These are phyloP conservation scores for Edaphochlamys debaryana DNA, from an alignment of 139 green algal genomes.

Conservation along the genomic window DNA sequence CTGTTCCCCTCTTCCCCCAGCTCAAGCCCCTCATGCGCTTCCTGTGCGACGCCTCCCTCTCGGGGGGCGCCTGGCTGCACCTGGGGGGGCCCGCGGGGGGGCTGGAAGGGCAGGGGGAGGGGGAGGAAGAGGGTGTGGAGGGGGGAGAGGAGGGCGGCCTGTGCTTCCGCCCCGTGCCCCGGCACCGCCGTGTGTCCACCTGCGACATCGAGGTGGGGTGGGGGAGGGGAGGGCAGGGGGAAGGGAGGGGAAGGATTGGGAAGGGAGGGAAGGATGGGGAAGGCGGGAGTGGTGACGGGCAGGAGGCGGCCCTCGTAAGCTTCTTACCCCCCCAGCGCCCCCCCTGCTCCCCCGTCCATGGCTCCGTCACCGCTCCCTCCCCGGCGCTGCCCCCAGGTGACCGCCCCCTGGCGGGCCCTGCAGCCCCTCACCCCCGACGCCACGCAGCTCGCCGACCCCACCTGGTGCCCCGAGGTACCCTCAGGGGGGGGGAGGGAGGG, in stretches of 20 bases:
- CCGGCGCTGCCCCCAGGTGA: no score
- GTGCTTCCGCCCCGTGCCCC: constrained; percentile 2
- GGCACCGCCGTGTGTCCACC: constrained; percentile 1
- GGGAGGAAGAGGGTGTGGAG: neutral
- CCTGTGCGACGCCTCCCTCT: constrained; percentile 70
- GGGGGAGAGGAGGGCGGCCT: neutral
- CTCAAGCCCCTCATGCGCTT: constrained; percentile 76
- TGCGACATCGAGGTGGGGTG: constrained; percentile 56
- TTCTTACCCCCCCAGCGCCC: no score
- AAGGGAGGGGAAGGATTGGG: no score
- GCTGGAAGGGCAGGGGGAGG: neutral
- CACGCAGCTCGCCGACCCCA: constrained; percentile 73
- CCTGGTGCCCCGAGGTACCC: constrained; percentile 56
- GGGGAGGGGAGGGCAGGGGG: neutral
- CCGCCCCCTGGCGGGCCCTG: constrained; percentile 59
- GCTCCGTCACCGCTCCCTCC: no score
- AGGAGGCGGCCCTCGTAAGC: no score
- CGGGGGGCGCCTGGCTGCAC: constrained; percentile 71
- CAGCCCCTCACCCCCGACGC: constrained; percentile 75
- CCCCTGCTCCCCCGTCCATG: no score
- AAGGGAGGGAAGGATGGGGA: no score
- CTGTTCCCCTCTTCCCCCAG: neutral
- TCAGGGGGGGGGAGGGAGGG: neutral
- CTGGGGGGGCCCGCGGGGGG: constrained; percentile 17
- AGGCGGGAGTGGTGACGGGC: no score